A percentile compares a stretch with the other conserved stretches of the same genome.
phyloP scores from a whole-genome alignment of 2,329 filamentous ascomycete species.

The Botrytis aclada region DNA sequence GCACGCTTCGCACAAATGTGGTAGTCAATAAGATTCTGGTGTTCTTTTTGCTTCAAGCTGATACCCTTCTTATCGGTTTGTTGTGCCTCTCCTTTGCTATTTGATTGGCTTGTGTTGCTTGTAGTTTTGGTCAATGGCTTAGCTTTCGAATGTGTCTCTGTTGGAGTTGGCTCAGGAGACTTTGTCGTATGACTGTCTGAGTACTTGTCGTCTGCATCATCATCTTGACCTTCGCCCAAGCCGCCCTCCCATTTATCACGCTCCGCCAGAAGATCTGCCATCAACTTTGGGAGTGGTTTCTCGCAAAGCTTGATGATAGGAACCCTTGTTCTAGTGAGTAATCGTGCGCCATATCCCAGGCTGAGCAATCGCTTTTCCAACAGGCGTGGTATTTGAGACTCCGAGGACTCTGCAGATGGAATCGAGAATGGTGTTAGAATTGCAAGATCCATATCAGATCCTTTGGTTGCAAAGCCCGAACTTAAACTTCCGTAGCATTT shows the following conservation, averaged over 20 bases:
- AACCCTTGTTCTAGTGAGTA: slow-evolving; percentile 75
- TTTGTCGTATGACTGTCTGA: not conserved
- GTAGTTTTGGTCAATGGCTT: not conserved
- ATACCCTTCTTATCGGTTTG: not conserved
- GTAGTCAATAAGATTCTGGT: slow-evolving; percentile 36
- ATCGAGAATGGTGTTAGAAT: slow-evolving; percentile 64
- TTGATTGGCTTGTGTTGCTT: not conserved
- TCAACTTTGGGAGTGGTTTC: slow-evolving; percentile 59
- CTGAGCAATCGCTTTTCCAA: slow-evolving; percentile 73
- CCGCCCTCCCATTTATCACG: slow-evolving; percentile 69
- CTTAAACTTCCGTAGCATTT: slow-evolving; percentile 79
- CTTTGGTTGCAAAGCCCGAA: slow-evolving; percentile 81
- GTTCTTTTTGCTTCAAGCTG: slow-evolving; percentile 33
- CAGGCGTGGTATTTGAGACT: slow-evolving; percentile 66
- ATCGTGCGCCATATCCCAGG: slow-evolving; percentile 68
- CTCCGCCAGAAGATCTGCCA: slow-evolving; percentile 59
- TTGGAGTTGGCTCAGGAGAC: slow-evolving; percentile 4
- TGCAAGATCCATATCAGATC: slow-evolving; percentile 88
- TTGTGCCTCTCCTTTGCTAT: not conserved
- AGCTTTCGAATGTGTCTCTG: not conserved
- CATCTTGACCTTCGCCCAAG: slow-evolving; percentile 33
- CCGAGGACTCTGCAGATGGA: slow-evolving; percentile 50
- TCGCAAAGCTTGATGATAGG: slow-evolving; percentile 88
- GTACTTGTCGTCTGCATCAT: slow-evolving; percentile 26
- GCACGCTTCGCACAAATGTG: slow-evolving; percentile 35